Base-by-base conservation (phyloP, 1,284 basidiomycete species). In the Malassezia pachydermatis region DNA sequence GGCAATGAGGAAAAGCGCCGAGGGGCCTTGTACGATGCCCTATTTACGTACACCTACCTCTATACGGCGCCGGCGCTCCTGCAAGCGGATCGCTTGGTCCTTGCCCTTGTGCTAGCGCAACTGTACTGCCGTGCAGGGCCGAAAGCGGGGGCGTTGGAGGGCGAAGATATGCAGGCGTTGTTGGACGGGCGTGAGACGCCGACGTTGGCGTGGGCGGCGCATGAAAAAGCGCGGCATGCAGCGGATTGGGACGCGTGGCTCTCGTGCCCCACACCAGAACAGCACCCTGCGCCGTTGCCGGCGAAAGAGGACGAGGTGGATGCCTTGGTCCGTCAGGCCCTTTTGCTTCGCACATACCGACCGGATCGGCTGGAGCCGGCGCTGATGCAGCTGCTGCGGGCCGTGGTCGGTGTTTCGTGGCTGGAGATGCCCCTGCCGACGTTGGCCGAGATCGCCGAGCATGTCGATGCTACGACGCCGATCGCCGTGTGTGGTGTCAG, bases 11-110 rank as follows among this genome's bases (percentile, higher is more conserved):
- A 24, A 2, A 29, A 76, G 41, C 82, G 94, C 16, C 81, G 88
- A 43, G 79, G 83, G 23, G 85, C 92, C 45, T 76, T 99, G n/a
- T 76, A 88, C 48, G 82, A 84, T 51, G 89, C 95, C 63, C 78
- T 99, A 11, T 98, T 98, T 81, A 75, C 89, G 28, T 78, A 86
- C 28, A 82, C 89, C 17, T 96, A 86, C 75, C 82, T 81, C 71
- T 80, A 94, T 41, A 90, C 92, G 0, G 87, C 89, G 16, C 81
- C 90, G 28, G 86, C 90, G 1, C 76, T 99, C 24, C 78, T 96
- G 20, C 86, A 98, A 71, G 80, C 82, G 16, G 94, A 99, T 67
- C 84, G 92, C 59, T 78, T 94, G 51, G 84, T 94, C 77, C 80
- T 96, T 22, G 88, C 87, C 0, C 82, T 92, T 17, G 79, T 89